A percentile compares a stretch with the other conserved stretches of the same genome.
These are phyloP conservation scores for Cymbopogon flexuosus DNA, from an alignment of 202 grass and related monocot species.

Conservation along the genomic window DNA sequence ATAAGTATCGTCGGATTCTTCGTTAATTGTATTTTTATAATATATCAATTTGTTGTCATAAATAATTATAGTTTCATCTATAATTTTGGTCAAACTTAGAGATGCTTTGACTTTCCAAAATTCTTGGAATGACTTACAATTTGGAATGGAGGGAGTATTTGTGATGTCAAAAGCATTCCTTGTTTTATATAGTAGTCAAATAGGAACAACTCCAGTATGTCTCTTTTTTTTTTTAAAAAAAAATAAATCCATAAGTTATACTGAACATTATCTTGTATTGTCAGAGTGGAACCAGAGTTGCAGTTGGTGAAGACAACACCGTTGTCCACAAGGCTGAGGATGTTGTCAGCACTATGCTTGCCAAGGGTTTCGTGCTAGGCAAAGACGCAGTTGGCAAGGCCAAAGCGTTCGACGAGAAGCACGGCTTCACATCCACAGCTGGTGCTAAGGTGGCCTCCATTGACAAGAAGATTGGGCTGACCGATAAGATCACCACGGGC, in stretches of 20 bases:
- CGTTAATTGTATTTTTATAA: too few relatives aligned
- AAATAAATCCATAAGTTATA: background rate
- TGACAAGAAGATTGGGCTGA: constrained; percentile 83
- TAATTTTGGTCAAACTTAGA: too few relatives aligned
- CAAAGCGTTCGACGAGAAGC: constrained; percentile 74
- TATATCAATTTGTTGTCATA: too few relatives aligned
- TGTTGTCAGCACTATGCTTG: constrained; percentile 80
- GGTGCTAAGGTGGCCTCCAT: constrained; percentile 63
- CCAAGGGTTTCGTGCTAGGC: constrained; percentile 76
- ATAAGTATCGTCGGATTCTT: too few relatives aligned
- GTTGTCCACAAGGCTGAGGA: constrained; percentile 87
- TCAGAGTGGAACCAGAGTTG: constrained; percentile 46
- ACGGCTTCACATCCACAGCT: constrained; percentile 69
- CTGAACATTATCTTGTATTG: background rate
- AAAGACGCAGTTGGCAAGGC: constrained; percentile 69
- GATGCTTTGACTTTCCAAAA: too few relatives aligned
- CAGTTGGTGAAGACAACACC: constrained; percentile 42
- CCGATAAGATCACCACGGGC: constrained; percentile 64
- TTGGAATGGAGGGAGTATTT: too few relatives aligned
- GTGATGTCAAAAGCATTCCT: background rate
- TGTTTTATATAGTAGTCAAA: background rate
- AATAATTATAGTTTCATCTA: too few relatives aligned
- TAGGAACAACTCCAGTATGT: background rate
- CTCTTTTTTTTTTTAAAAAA: background rate
- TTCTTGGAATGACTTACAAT: too few relatives aligned